A percentile compares a stretch with the other conserved stretches of the same genome.
Evolutionary conservation across 768 basidiomycete species (phyloP).

Genomic region (Leucosporidium creatinivorum): DNA sequence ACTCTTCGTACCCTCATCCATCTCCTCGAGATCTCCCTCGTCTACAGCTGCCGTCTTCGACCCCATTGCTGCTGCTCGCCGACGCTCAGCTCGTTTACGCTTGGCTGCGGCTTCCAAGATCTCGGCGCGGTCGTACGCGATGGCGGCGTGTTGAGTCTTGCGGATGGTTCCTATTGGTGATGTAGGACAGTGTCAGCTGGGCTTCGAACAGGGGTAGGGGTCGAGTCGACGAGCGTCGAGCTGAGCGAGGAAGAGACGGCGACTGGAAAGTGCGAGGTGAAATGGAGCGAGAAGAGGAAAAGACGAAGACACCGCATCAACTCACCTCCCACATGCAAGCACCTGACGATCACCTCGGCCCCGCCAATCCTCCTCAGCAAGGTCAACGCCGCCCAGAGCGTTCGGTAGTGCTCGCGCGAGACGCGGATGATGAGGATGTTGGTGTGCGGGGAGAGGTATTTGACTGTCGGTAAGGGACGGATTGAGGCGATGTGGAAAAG

Average conservation of each 20-base stretch:
- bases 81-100: not conserved
- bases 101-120: conserved; percentile 17
- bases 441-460: conserved; percentile 34
- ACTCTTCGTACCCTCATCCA: not conserved
- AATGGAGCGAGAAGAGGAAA: too few species aligned
- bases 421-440: conserved; percentile 32
- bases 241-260: too few species aligned
- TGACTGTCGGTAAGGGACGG: conserved; percentile 22
- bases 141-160: conserved; percentile 36
- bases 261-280: too few species aligned
- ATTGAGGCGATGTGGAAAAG: not conserved
- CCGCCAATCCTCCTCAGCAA: conserved; percentile 31
- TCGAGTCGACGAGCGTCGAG: too few species aligned
- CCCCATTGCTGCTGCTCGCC: not conserved
- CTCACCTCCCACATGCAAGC: conserved; percentile 34
- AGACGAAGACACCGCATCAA: not conserved
- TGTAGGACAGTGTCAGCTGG: not conserved
- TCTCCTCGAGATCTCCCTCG: not conserved
- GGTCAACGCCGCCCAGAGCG: conserved; percentile 35
- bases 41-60: not conserved
- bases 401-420: conserved; percentile 28
- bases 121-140: conserved; percentile 30
- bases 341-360: conserved; percentile 15
- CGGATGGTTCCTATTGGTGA: conserved; percentile 32
- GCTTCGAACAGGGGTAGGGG: not conserved